Conservation (phyloP, 768 basidiomycete genomes). For the Boletales sp. region DNA sequence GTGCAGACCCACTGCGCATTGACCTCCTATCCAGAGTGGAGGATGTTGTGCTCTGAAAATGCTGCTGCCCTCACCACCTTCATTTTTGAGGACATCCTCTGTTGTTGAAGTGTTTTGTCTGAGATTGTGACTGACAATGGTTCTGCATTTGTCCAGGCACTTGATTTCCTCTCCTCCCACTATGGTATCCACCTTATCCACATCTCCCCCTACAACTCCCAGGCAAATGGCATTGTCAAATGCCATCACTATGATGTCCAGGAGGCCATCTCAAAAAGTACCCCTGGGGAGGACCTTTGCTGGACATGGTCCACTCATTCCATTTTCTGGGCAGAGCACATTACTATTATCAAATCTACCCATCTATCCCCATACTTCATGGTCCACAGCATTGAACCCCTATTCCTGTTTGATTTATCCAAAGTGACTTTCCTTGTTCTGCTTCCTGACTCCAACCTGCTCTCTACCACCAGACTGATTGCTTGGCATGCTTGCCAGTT, state of each 20-base stretch:
- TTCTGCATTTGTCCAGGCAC: no score
- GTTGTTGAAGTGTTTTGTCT: not conserved
- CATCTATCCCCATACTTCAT: not conserved
- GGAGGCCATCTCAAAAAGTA: no score
- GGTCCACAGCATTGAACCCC: not conserved
- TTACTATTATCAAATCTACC: not conserved
- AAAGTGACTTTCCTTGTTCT: not conserved
- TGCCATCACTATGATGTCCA: no score
- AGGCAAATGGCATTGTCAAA: no score
- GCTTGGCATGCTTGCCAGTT: no score
- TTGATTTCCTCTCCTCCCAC: no score
- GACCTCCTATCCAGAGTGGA: slow-evolving; percentile 17
- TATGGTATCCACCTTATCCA: no score
- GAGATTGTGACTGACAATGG: slow-evolving; percentile 2
- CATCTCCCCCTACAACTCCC: no score
- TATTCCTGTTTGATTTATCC: not conserved
- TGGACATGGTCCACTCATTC: no score
- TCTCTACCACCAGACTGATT: no score
- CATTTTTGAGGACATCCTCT: slow-evolving; percentile 21
- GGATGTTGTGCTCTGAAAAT: slow-evolving; percentile 28
- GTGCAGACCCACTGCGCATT: slow-evolving; percentile 2
- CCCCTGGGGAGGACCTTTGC: no score
- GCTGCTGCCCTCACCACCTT: slow-evolving; percentile 1
- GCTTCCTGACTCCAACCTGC: not conserved
- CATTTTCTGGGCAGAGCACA: not conserved